Conservation (phyloP, 768 basidiomycete species). For the Gloeophyllum trabeum region DNA sequence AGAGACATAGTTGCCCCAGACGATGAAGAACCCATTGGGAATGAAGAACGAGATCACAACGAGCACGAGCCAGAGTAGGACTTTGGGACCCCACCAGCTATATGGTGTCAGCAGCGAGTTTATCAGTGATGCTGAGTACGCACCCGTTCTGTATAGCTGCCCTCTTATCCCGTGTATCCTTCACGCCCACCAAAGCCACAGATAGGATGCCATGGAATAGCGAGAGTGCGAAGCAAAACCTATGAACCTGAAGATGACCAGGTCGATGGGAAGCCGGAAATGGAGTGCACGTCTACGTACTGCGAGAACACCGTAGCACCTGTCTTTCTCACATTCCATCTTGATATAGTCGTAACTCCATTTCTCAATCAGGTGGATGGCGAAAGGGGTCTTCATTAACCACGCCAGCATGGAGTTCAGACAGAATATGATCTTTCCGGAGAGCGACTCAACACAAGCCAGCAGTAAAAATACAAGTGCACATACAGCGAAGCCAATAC, state of each 20-base stretch:
- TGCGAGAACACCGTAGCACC: slow-evolving; percentile 94
- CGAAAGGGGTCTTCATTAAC: slow-evolving; percentile 87
- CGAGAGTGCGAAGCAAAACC: slow-evolving; percentile 90
- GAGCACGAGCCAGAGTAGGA: slow-evolving; percentile 79
- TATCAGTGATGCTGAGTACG: slow-evolving; percentile 8
- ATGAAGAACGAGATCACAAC: slow-evolving; percentile 83
- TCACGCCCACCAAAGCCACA: slow-evolving; percentile 70
- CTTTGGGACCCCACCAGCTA: slow-evolving; percentile 99
- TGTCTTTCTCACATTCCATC: slow-evolving; percentile 89
- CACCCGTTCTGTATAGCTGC: slow-evolving; percentile 97
- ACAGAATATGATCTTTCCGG: slow-evolving; percentile 79
- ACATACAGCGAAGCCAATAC: slow-evolving; percentile 87
- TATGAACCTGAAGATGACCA: slow-evolving; percentile 54
- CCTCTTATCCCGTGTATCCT: slow-evolving; percentile 84
- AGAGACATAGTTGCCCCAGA: slow-evolving; percentile 92
- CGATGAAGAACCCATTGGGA: slow-evolving; percentile 96
- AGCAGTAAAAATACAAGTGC: not conserved
- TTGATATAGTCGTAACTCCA: slow-evolving; percentile 96
- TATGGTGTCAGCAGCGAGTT: not conserved
- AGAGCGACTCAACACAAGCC: not conserved
- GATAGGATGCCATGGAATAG: slow-evolving; percentile 83
- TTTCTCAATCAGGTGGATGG: slow-evolving; percentile 80
- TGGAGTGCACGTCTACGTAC: too few relatives aligned
- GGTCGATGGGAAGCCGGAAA: not conserved
- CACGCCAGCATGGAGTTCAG: slow-evolving; percentile 95